A percentile compares a stretch with the other conserved stretches of the same genome.
These are phyloP conservation scores for Ceratocystis diversiconidia DNA, from an alignment of 2,329 filamentous ascomycete species.

Conservation along the genomic window DNA sequence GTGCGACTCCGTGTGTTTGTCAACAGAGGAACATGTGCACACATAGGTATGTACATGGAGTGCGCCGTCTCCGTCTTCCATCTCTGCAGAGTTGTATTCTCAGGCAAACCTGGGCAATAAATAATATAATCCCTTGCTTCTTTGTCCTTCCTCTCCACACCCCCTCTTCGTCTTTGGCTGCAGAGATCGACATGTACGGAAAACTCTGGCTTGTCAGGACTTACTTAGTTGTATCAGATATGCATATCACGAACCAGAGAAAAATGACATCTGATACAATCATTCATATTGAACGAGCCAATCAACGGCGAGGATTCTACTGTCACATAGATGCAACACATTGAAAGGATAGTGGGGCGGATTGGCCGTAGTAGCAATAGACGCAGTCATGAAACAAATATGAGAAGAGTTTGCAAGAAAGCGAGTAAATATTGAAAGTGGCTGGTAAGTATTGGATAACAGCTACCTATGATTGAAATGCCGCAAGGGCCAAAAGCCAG, in stretches of 20 bases:
- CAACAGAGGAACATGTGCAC: neutral
- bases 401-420: neutral
- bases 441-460: too few relatives aligned
- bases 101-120: neutral
- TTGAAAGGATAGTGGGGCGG: neutral
- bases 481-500: neutral
- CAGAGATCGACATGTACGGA: neutral
- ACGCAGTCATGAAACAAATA: neutral
- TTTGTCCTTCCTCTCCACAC: neutral
- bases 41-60: neutral
- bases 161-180: neutral
- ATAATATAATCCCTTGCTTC: neutral
- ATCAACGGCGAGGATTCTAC: neutral
- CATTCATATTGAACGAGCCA: neutral
- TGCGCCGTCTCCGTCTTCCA: neutral
- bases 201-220: constrained; percentile 1
- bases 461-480: neutral
- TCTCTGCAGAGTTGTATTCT: neutral
- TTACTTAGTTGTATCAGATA: neutral
- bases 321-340: neutral
- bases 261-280: constrained; percentile 4
- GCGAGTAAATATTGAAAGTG: neutral
- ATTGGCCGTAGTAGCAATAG: neutral
- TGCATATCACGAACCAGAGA: constrained; percentile 2
- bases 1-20: neutral